These are phyloP conservation scores for Cyclanthera cordifolia DNA, from an alignment of 306 rosid genomes.

Conservation along the genomic window DNA sequence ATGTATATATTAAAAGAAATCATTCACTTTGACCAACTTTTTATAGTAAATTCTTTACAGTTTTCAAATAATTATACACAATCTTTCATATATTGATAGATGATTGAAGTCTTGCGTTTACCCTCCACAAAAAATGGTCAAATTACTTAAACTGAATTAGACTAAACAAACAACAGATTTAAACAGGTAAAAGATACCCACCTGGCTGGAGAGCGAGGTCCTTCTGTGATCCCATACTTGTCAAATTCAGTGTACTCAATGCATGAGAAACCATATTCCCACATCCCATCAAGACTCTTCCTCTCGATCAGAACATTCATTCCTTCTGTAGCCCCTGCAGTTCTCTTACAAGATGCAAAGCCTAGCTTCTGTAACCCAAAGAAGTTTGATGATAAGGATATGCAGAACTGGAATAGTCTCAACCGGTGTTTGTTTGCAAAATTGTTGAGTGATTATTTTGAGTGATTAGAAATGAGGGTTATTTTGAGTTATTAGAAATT, in stretches of 20 bases:
- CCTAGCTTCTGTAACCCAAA: slow-evolving; percentile 63
- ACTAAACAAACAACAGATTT: background rate
- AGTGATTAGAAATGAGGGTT: too few relatives aligned
- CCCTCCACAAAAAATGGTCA: background rate
- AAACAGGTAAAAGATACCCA: slow-evolving; percentile 20
- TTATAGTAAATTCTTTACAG: background rate
- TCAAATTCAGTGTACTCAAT: slow-evolving; percentile 90
- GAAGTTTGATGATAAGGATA: slow-evolving; percentile 10
- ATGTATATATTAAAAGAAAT: too few relatives aligned
- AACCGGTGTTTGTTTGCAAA: too few relatives aligned
- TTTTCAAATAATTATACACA: background rate
- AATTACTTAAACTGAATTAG: background rate
- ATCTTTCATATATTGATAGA: background rate
- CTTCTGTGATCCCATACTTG: slow-evolving; percentile 56
- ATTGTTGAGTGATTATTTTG: too few relatives aligned
- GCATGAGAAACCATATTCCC: slow-evolving; percentile 87
- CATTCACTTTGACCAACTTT: background rate
- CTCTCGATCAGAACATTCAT: slow-evolving; percentile 77
- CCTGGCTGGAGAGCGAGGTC: slow-evolving; percentile 41
- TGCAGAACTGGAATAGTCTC: background rate
- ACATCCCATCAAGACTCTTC: slow-evolving; percentile 60
- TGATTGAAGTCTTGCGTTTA: background rate
- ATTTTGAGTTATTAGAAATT: too few relatives aligned
- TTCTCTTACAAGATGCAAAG: slow-evolving; percentile 82
- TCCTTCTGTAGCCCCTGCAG: slow-evolving; percentile 85